Evolutionary conservation across 148 eudicot genomes (phyloP).

Genomic region (Silene latifolia): DNA sequence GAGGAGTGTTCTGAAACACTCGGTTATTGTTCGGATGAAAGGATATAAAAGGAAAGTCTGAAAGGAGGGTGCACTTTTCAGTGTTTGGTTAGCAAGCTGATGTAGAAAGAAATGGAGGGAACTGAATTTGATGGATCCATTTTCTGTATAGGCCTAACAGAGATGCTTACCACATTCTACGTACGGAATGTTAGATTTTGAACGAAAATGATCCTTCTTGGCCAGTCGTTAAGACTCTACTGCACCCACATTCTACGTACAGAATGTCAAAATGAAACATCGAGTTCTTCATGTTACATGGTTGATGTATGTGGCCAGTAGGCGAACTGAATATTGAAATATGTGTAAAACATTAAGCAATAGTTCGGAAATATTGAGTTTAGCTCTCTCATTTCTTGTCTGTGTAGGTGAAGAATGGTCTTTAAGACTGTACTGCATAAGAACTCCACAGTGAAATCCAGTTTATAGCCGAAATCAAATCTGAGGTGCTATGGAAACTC

Average conservation of each 20-base stretch:
- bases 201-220: too few relatives aligned
- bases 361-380: not conserved
- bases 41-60: too few relatives aligned
- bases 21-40: too few relatives aligned
- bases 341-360: not conserved
- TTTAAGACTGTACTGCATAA: not conserved
- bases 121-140: too few relatives aligned
- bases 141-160: too few relatives aligned
- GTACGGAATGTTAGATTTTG: too few relatives aligned
- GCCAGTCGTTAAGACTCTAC: too few relatives aligned
- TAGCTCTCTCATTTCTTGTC: not conserved
- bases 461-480: conserved; percentile 12
- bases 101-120: too few relatives aligned
- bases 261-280: not conserved
- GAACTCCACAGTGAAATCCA: not conserved
- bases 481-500: conserved; percentile 49
- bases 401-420: not conserved
- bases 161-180: too few relatives aligned
- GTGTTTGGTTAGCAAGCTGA: too few relatives aligned
- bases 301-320: not conserved
- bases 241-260: too few relatives aligned
- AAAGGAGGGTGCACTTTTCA: too few relatives aligned
- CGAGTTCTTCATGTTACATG: not conserved
- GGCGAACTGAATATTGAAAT: not conserved
- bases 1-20: not conserved